Evolutionary conservation across 352 stramenopile genomes (phyloP).

Genomic region (Globisporangium barbulae): DNA sequence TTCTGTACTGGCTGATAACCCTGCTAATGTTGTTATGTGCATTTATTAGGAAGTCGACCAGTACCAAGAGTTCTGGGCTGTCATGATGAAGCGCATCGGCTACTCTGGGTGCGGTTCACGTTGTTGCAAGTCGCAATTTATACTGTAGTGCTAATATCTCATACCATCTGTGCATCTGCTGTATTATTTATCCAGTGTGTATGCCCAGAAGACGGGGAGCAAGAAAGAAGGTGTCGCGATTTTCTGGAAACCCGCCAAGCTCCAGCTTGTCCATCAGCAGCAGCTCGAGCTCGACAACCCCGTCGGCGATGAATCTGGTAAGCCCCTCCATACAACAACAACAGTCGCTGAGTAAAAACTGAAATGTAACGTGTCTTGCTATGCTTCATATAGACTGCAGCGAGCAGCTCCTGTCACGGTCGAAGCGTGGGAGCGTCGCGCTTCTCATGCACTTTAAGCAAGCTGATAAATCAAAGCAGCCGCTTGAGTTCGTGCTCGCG

Average conservation of each 20-base stretch:
- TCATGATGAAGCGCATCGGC: constrained; percentile 49
- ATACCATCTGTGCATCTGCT: background rate
- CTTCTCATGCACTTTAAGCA: constrained; percentile 57
- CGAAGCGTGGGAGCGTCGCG: constrained; percentile 53
- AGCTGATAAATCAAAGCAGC: background rate
- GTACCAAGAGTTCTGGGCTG: constrained; percentile 68
- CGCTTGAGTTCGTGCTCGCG: constrained; percentile 54
- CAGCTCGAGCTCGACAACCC: constrained; percentile 49
- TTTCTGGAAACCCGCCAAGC: constrained; percentile 58
- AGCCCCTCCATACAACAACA: background rate
- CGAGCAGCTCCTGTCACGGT: constrained; percentile 46
- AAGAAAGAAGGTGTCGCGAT: constrained; percentile 74
- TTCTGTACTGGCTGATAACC: background rate
- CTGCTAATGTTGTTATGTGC: background rate
- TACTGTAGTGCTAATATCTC: background rate
- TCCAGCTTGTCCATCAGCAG: constrained; percentile 41
- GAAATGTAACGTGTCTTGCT: background rate
- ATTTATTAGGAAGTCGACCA: constrained; percentile 70
- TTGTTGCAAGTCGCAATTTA: background rate
- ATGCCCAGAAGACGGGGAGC: constrained; percentile 58
- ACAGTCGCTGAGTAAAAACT: background rate
- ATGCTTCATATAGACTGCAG: constrained; percentile 35
- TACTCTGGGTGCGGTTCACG: constrained; percentile 49
- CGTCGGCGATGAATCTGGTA: constrained; percentile 53
- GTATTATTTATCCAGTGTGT: constrained; percentile 31